Evolutionary conservation across 257 asterid species (phyloP).

Genomic region (Fraxinus pennsylvanica): DNA sequence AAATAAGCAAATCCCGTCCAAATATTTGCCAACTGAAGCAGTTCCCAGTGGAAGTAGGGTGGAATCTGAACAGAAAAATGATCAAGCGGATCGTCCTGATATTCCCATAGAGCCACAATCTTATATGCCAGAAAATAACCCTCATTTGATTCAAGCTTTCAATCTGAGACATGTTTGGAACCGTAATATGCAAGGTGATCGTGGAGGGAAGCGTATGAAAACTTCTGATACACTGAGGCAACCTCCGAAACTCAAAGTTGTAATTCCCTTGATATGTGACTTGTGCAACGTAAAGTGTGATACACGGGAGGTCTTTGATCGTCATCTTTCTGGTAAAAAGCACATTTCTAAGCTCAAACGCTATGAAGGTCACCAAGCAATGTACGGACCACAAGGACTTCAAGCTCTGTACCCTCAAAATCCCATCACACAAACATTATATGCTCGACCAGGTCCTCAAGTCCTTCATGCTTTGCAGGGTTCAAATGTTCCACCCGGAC

Average conservation of each 20-base stretch:
- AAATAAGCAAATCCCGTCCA: constrained; percentile 12
- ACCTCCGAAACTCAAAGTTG: constrained; percentile 27
- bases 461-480: constrained; percentile 18
- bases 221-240: constrained; percentile 10
- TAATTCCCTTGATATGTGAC: constrained; percentile 29
- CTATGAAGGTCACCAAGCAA: constrained; percentile 29
- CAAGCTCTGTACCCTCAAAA: constrained; percentile 35
- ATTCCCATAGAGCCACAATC: constrained; percentile 8
- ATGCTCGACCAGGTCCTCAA: constrained; percentile 21
- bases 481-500: not conserved
- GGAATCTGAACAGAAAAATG: not conserved
- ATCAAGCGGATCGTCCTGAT: constrained; percentile 2
- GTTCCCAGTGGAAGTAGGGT: not conserved
- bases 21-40: constrained; percentile 11
- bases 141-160: not conserved
- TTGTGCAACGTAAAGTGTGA: constrained; percentile 33
- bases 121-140: not conserved
- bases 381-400: constrained; percentile 27
- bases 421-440: constrained; percentile 13
- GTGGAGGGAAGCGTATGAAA: constrained; percentile 27
- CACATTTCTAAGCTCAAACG: constrained; percentile 29
- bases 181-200: constrained; percentile 14
- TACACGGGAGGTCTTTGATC: constrained; percentile 28
- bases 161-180: constrained; percentile 21
- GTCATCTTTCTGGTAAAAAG: constrained; percentile 29